Evolutionary conservation across 148 eudicot genomes (phyloP), one percentile per base, ranked within the genome.

Genomic region (Arctostaphylos glauca): DNA sequence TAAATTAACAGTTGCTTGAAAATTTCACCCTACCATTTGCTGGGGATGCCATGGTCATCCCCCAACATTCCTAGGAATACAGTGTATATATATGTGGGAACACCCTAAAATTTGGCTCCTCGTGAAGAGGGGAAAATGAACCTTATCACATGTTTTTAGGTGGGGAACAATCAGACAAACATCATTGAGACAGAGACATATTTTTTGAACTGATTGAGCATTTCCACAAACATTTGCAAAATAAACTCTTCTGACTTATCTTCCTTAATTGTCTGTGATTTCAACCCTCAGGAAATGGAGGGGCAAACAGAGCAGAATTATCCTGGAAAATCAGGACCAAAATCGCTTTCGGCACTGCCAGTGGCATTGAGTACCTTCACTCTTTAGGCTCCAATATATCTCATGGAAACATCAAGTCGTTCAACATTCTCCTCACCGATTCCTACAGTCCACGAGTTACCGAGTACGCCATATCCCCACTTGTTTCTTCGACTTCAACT

Each of bases 341-440:
- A 25, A 84, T 88, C 15, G 90, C 88, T 1, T 15, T 66, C 0
- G 90, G 80, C 15, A 80, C 78, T 12, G 86, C 90, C 23, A 31
- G 25, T 0, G 90, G 86, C 18, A 55, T 88, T 10, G 38, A 78
- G 70, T 80, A 84, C 43, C 88, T 88, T 44, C 90, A 88, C 84
- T 81, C 90, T 0, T 16, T 21, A 25, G 84, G 86, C 23, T 52
- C 80, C 43, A 53, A 49, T 12, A 72, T 58, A 13, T 78, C 81
- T 47, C 81, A 78, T 9, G 81, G 88, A 13, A 86, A 86, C 52
- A 79, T 86, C 56, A 84, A 78, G 76, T 86, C 88, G 46, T 84
- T 83, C 71, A 84, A 84, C 76, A 66, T 84, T 16, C 80, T 84
- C 76, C 76, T 84, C 78, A 52, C 77, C 23, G 70, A 80, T 46